Evolutionary conservation across 2,329 filamentous ascomycete genomes (phyloP), one percentile per base, ranked within the genome.

Genomic region (Talaromyces sp.): DNA sequence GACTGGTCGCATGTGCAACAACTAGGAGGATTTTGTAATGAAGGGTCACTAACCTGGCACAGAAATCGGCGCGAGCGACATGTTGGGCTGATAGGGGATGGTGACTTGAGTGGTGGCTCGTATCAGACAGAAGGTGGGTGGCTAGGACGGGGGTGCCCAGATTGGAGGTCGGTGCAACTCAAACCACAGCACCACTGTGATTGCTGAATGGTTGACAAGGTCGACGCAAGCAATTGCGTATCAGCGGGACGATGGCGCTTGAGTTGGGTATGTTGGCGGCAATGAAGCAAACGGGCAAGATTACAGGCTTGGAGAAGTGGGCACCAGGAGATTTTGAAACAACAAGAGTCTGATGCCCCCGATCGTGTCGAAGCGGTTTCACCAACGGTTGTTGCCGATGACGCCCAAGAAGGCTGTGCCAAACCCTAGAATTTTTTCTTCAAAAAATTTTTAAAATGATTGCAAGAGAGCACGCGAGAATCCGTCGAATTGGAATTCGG

Each of bases 61-160:
- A n/a, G 65, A 66, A 52, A 67, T 60, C 17, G 68, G 65, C 57
- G 67, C 68, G 59, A 68, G 65, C 56, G 67, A 66, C 68, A 70
- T 70, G 57, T 32, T 60, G 61, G 62, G 57, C 33, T 55, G 61
- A 58, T 55, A 63, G 57, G 54, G 61, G 57, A 30, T 55, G 59
- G 58, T 22, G 22, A 22, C 22, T 22, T 61, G 55, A 55, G 57
- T 55, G 57, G 44, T 33, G 57, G 49, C 58, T 55, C 27, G 60
- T 62, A 47, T 58, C 51, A 62, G 55, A 36, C 28, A 61, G 58
- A 53, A 47, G 17, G 44, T 52, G 57, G 56, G 33, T 27, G 57
- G 19, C 25, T n/a, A 22, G 33, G 39, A 32, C 49, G 55, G 55
- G 39, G 60, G 57, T 30, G 28, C 55, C 55, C 54, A 58, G 36